phyloP scores from a whole-genome alignment of 179 eudicot genomes.

The Heliamphora pulchella region DNA sequence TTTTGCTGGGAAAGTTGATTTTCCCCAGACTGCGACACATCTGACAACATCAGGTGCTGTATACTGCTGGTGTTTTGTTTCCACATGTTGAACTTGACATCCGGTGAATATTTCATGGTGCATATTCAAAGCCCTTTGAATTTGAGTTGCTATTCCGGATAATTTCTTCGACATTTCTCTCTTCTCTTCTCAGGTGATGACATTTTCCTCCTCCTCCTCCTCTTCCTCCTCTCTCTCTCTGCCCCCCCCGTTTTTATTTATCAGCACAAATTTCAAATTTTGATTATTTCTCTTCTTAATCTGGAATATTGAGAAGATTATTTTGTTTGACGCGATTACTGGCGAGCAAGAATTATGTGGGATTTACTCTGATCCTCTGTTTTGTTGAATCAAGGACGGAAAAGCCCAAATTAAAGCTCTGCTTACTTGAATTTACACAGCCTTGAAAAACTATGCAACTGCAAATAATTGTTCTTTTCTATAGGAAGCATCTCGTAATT shows the following conservation, averaged over 20 bases:
- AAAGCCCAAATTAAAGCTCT: background rate
- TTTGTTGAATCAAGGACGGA: background rate
- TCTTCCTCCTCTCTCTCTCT: background rate
- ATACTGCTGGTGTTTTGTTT: background rate
- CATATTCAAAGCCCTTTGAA: background rate
- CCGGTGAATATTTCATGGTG: background rate
- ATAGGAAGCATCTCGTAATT: background rate
- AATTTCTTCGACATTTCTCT: background rate
- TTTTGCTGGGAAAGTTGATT: background rate
- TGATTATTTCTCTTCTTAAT: background rate
- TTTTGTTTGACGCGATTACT: background rate
- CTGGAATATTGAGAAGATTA: background rate
- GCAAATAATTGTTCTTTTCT: background rate
- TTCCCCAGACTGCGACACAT: too few relatives aligned
- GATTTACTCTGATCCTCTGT: background rate
- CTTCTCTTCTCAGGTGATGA: background rate
- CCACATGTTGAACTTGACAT: background rate
- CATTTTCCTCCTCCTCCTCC: too few relatives aligned
- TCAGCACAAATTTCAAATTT: background rate
- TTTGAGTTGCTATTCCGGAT: background rate
- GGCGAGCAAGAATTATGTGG: background rate
- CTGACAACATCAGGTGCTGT: too few relatives aligned
- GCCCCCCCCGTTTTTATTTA: background rate
- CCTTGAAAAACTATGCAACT: background rate
- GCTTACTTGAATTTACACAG: background rate